Evolutionary conservation across 2,329 filamentous ascomycete species (phyloP).

Genomic region (Paracamarosporium sp.): DNA sequence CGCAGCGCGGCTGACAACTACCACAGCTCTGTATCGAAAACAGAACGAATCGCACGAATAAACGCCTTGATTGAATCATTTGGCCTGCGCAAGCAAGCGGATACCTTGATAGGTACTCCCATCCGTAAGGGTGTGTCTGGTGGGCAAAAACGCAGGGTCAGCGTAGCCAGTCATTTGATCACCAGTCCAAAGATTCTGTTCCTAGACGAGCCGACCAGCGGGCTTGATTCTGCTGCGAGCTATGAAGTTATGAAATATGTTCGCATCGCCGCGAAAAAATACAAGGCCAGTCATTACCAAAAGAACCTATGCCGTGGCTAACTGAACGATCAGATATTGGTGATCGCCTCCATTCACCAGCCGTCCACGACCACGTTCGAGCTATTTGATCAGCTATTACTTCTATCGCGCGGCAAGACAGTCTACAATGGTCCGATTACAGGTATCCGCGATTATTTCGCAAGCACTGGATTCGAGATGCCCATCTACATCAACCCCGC

Average conservation of each 20-base stretch:
- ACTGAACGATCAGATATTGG: conserved; percentile 63
- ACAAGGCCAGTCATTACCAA: conserved; percentile 60
- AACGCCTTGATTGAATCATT: conserved; percentile 73
- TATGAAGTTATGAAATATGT: conserved; percentile 80
- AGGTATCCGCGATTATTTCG: conserved; percentile 69
- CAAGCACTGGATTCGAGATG: conserved; percentile 65
- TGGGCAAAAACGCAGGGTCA: conserved; percentile 82
- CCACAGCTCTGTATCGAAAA: conserved; percentile 57
- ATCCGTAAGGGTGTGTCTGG: conserved; percentile 84
- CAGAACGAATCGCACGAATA: conserved; percentile 68
- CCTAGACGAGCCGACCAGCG: conserved; percentile 83
- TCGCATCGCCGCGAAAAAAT: conserved; percentile 67
- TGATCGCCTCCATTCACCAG: conserved; percentile 85
- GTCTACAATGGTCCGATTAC: conserved; percentile 74
- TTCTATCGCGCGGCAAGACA: conserved; percentile 73
- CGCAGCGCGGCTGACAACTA: conserved; percentile 16
- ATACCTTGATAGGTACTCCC: conserved; percentile 80
- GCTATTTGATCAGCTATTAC: conserved; percentile 79
- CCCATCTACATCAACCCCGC: conserved; percentile 78
- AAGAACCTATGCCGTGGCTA: conserved; percentile 1
- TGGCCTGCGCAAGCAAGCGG: conserved; percentile 71
- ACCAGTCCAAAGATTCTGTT: conserved; percentile 83
- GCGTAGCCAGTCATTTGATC: conserved; percentile 81
- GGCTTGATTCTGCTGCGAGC: conserved; percentile 78
- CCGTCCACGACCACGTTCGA: conserved; percentile 81